A percentile compares a stretch with the other conserved stretches of the same genome.
These are phyloP conservation scores for Carpinus viminea DNA, from an alignment of 306 rosid genomes.

Conservation along the genomic window DNA sequence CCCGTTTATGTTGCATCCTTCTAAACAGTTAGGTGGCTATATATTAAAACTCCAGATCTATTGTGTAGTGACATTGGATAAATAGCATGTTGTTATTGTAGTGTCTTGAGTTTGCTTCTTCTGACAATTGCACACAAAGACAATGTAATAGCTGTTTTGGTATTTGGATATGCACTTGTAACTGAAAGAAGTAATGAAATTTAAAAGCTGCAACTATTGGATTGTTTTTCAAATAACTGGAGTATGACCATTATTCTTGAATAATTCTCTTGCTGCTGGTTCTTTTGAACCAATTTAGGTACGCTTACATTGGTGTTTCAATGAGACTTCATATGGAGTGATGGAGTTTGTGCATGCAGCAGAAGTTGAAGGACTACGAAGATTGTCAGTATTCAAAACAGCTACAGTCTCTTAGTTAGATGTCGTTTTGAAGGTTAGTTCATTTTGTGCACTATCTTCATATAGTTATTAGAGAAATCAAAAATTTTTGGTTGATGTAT, in stretches of 20 bases:
- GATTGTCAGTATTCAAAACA: slow-evolving; percentile 89
- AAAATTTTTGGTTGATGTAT: not conserved
- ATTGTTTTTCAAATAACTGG: slow-evolving; percentile 1
- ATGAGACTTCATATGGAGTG: slow-evolving; percentile 94
- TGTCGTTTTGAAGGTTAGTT: slow-evolving; percentile 64
- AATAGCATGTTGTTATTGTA: not conserved
- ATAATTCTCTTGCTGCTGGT: not conserved
- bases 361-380: slow-evolving; percentile 79
- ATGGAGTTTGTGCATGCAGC: slow-evolving; percentile 92
- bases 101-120: slow-evolving; percentile 2
- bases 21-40: not conserved
- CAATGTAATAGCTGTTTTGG: not conserved
- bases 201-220: not conserved
- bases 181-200: not conserved
- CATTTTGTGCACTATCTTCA: not conserved
- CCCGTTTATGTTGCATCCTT: slow-evolving; percentile 14
- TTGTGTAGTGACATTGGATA: not conserved
- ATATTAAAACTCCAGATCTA: not conserved
- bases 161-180: not conserved
- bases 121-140: not conserved
- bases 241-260: not conserved
- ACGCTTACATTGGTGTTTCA: slow-evolving; percentile 84
- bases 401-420: slow-evolving; percentile 71
- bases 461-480: not conserved
- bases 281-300: slow-evolving; percentile 49